Conservation (phyloP, 306 rosid species). For the Cucumis cinereus region DNA sequence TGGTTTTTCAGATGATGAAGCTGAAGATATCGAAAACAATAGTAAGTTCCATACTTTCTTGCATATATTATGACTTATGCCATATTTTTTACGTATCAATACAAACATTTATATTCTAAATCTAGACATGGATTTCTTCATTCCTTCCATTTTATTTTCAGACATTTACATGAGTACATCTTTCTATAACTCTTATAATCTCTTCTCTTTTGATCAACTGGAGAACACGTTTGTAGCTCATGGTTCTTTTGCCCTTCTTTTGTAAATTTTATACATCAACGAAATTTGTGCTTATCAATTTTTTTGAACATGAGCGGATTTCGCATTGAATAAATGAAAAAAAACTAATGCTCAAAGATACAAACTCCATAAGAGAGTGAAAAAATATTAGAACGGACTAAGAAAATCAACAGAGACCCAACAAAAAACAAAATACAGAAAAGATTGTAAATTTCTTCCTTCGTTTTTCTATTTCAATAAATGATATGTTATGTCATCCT, state of each 20-base stretch:
- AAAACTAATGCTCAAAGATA: background rate
- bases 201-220: too few relatives aligned
- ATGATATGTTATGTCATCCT: background rate
- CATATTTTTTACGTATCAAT: background rate
- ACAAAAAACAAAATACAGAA: too few relatives aligned
- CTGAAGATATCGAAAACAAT: conserved; percentile 56
- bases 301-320: background rate
- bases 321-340: background rate
- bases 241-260: too few relatives aligned
- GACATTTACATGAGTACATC: too few relatives aligned
- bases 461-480: background rate
- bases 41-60: conserved; percentile 37
- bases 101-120: background rate
- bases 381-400: background rate
- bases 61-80: background rate
- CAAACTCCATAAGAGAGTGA: background rate
- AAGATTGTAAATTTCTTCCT: too few relatives aligned
- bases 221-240: too few relatives aligned
- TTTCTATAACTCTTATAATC: too few relatives aligned
- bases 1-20: conserved; percentile 71
- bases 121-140: background rate
- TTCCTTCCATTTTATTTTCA: background rate
- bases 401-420: background rate
- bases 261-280: too few relatives aligned
- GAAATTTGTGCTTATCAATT: too few relatives aligned